These are phyloP conservation scores for Thermomucor indicae-seudaticae DNA, from an alignment of 371 early-diverging fungal genomes.

Conservation along the genomic window DNA sequence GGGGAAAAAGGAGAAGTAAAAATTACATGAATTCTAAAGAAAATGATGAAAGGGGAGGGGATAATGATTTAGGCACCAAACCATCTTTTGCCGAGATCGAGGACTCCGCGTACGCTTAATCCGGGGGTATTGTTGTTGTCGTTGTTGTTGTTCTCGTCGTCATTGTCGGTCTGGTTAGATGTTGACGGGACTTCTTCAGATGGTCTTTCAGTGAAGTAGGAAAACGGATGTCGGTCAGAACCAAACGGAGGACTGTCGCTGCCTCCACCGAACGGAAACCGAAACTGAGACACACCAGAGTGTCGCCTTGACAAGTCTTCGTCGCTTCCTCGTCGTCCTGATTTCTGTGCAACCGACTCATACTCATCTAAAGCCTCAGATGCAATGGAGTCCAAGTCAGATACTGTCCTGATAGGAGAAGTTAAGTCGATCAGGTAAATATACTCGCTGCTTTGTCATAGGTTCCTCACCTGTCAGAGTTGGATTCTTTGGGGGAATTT, in stretches of 20 bases:
- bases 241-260: slow-evolving; percentile 28
- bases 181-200: slow-evolving; percentile 1
- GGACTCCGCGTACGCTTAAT: slow-evolving; percentile 17
- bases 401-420: not conserved
- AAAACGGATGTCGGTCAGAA: slow-evolving; percentile 36
- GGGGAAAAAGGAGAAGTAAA: no score
- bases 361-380: slow-evolving; percentile 36
- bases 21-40: no score
- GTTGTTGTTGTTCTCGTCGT: slow-evolving; percentile 2
- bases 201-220: slow-evolving; percentile 23
- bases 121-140: slow-evolving; percentile 1
- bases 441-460: no score
- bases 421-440: not conserved
- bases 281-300: slow-evolving; percentile 19
- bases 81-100: slow-evolving; percentile 24
- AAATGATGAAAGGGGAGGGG: no score
- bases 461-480: slow-evolving; percentile 5
- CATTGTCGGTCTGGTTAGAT: not conserved
- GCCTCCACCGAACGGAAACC: slow-evolving; percentile 10
- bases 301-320: slow-evolving; percentile 11
- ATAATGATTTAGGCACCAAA: slow-evolving; percentile 15
- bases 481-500: not conserved
- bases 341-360: slow-evolving; percentile 12
- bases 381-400: slow-evolving; percentile 29
- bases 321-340: not conserved